Percentiles rank a stretch among this genome's conserved stretches.
These are phyloP conservation scores for Aspergillus kassunensis DNA, from an alignment of 495 filamentous ascomycete genomes.

Conservation along the genomic window DNA sequence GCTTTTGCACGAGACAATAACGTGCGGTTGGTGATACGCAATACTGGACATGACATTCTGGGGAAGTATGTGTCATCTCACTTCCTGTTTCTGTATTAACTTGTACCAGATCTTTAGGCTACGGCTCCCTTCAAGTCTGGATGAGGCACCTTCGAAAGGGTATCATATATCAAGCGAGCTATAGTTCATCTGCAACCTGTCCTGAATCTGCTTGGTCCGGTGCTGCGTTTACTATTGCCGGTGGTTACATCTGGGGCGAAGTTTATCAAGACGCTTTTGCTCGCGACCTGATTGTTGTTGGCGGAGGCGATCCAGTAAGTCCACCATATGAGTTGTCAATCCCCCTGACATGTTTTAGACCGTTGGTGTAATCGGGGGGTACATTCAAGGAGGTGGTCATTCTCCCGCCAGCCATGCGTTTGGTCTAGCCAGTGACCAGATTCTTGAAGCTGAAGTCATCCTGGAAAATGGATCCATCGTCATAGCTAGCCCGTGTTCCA, in stretches of 20 bases:
- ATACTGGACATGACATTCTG: conserved; percentile 51
- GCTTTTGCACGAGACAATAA: conserved; percentile 49
- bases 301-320: conserved; percentile 30
- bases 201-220: conserved; percentile 25
- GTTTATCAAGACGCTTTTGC: conserved; percentile 25
- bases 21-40: conserved; percentile 54
- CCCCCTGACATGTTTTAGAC: conserved; percentile 22
- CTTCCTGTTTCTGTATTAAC: conserved; percentile 18
- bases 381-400: conserved; percentile 37
- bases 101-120: conserved; percentile 31
- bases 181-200: too few species aligned
- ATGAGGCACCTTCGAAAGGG: conserved; percentile 28
- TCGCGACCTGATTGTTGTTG: conserved; percentile 27
- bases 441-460: conserved; percentile 41
- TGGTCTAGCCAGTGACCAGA: conserved; percentile 35
- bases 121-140: conserved; percentile 38
- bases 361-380: conserved; percentile 35
- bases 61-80: conserved; percentile 43
- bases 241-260: conserved; percentile 34
- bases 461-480: conserved; percentile 46
- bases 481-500: conserved; percentile 42
- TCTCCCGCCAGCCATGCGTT: conserved; percentile 20
- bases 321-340: too few species aligned
- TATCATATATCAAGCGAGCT: conserved; percentile 25
- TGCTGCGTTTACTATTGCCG: conserved; percentile 30